These are phyloP conservation scores for Boletus speciosus DNA, from an alignment of 768 basidiomycete genomes.

Conservation along the genomic window DNA sequence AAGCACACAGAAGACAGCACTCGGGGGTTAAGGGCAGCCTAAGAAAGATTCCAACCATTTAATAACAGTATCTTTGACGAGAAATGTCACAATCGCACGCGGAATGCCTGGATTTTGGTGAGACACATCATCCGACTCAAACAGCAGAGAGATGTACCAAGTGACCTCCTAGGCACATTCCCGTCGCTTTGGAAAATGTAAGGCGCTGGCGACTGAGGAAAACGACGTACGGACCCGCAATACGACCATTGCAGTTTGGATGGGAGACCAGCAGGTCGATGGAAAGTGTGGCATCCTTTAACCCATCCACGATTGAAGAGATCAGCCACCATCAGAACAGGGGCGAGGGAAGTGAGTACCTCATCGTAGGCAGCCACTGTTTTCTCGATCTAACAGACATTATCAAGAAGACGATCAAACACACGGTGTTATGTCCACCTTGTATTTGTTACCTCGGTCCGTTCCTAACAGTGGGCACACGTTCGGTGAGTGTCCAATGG, in stretches of 20 bases:
- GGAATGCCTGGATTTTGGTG: slow-evolving; percentile 42
- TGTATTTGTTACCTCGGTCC: slow-evolving; percentile 90
- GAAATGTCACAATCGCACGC: slow-evolving; percentile 32
- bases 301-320: background rate
- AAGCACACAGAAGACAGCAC: slow-evolving; percentile 86
- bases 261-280: slow-evolving; percentile 72
- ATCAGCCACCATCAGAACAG: background rate
- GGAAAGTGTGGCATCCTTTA: slow-evolving; percentile 72
- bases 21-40: slow-evolving; percentile 88
- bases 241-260: slow-evolving; percentile 85
- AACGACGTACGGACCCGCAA: slow-evolving; percentile 56
- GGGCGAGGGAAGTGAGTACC: slow-evolving; percentile 36
- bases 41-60: background rate
- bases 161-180: slow-evolving; percentile 90
- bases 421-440: slow-evolving; percentile 42
- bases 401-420: slow-evolving; percentile 3
- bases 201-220: slow-evolving; percentile 1
- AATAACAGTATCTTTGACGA: background rate
- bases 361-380: slow-evolving; percentile 84
- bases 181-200: slow-evolving; percentile 53
- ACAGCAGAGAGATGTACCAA: slow-evolving; percentile 46
- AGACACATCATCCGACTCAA: background rate
- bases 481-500: background rate
- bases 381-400: slow-evolving; percentile 74
- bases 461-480: slow-evolving; percentile 50